Evolutionary conservation across 768 basidiomycete genomes (phyloP), one percentile per base, ranked within the genome.

Genomic region (Lactifluus volemus): DNA sequence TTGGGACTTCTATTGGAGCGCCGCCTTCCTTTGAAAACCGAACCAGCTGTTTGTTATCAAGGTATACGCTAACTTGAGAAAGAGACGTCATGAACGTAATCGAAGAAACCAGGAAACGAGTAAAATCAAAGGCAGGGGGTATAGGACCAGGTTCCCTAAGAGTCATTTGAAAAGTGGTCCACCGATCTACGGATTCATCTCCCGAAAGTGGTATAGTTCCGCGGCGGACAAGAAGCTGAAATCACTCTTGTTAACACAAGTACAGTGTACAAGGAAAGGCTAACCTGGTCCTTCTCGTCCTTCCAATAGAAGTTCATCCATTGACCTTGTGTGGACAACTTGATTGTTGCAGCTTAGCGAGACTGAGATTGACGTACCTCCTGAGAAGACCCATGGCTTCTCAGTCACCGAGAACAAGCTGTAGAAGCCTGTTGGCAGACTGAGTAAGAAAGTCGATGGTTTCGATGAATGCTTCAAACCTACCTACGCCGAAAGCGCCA

Each of bases 231-330:
- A 86, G 89, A 1, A 98, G 79, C 87, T 92, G 54, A 59, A 36
- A 17, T 4, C 45, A 10, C 17, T 57, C 25, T 19, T 5, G 67
- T 53, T 51, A 25, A 53, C 36, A n/a, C 15, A 14, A 39, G 47
- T 19, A 42, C 25, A 17, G 44, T 19, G 48, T 30, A 50, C 44
- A 12, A 5, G 54, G n/a, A 29, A 41, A 19, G 7, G 58, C 71
- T 39, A 64, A 86, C 86, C 76, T 94, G 92, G 68, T 94, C 92
- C 68, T 89, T 91, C 67, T 88, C 88, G 68, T 89, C 90, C 70
- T 92, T 94, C 92, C 92, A 98, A 70, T 95, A 90, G 71, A 97
- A 98, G 0, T 85, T 88, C 93, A 96, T 96, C 84, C 92, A 93
- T 69, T 89, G 82, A 36, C 84, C 92, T 78, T 39, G 75, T 70